Conservation (phyloP, 352 stramenopile genomes). For the Pythium plurisporium region DNA sequence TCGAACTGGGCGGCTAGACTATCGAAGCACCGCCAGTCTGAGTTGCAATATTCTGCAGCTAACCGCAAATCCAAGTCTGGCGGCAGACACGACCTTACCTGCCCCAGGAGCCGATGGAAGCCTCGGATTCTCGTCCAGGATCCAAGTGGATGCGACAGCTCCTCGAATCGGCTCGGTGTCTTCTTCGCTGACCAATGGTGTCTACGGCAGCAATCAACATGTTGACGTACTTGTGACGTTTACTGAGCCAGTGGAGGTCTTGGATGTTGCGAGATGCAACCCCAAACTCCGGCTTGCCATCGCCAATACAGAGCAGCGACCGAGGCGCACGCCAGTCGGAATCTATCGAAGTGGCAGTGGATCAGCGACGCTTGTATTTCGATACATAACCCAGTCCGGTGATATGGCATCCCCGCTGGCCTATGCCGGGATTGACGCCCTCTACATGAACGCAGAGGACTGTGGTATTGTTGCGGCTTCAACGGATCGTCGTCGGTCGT, state of each 20-base stretch:
- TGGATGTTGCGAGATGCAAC: background rate
- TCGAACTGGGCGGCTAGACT: constrained; percentile 43
- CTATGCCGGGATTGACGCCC: constrained; percentile 49
- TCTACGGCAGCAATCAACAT: constrained; percentile 57
- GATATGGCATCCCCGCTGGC: constrained; percentile 56
- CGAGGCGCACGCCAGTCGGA: constrained; percentile 13
- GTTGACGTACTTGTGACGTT: constrained; percentile 55
- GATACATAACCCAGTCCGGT: constrained; percentile 31
- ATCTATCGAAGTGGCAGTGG: constrained; percentile 37
- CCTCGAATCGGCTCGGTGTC: constrained; percentile 47
- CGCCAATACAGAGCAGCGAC: constrained; percentile 19
- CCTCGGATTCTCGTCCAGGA: constrained; percentile 28
- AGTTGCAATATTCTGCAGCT: constrained; percentile 44
- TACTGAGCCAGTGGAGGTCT: constrained; percentile 39
- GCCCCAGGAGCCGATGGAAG: constrained; percentile 37
- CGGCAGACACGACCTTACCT: constrained; percentile 36
- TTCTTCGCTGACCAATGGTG: constrained; percentile 33
- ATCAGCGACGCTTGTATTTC: constrained; percentile 33
- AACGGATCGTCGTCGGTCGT: constrained; percentile 28
- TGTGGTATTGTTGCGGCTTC: constrained; percentile 25
- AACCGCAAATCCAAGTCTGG: constrained; percentile 39
- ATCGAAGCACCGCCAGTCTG: constrained; percentile 35
- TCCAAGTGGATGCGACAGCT: constrained; percentile 42
- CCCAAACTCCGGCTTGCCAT: constrained; percentile 43
- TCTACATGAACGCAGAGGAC: constrained; percentile 24